Conservation (phyloP, 768 basidiomycete species). For the Gelatoporia subvermispora region DNA sequence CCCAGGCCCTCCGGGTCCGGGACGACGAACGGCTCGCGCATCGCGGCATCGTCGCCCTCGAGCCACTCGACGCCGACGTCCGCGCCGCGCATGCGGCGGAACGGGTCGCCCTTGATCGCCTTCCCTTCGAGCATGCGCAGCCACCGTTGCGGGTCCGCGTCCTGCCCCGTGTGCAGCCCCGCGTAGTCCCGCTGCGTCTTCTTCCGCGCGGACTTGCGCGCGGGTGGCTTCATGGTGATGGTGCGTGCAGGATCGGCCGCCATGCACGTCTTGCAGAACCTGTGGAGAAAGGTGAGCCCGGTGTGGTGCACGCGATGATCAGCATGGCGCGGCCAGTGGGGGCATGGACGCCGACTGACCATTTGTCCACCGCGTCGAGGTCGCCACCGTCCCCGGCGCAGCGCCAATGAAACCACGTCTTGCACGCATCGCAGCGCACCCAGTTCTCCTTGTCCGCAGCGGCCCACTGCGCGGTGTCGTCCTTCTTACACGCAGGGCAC, state of each 20-base stretch:
- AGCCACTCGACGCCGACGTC: slow-evolving; percentile 76
- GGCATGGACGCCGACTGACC: slow-evolving; percentile 39
- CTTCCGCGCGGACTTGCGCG: slow-evolving; percentile 79
- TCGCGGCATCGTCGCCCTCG: slow-evolving; percentile 61
- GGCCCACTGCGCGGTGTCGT: slow-evolving; percentile 26
- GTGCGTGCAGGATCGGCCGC: slow-evolving; percentile 52
- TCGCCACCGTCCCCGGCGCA: slow-evolving; percentile 68
- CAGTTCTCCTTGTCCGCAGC: slow-evolving; percentile 64
- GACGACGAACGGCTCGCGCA: slow-evolving; percentile 81
- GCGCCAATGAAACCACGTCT: slow-evolving; percentile 80
- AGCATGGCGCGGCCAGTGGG: background rate
- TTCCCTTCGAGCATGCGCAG: slow-evolving; percentile 65
- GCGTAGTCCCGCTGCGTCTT: slow-evolving; percentile 74
- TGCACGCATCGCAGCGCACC: slow-evolving; percentile 80
- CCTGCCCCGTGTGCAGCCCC: slow-evolving; percentile 57
- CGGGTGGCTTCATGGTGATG: slow-evolving; percentile 72
- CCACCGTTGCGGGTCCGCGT: slow-evolving; percentile 66
- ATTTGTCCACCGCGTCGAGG: slow-evolving; percentile 70
- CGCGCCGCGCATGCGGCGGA: slow-evolving; percentile 60
- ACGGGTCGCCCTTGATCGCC: slow-evolving; percentile 54
- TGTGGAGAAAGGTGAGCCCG: slow-evolving; percentile 21
- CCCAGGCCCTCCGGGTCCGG: slow-evolving; percentile 77
- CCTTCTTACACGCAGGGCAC: slow-evolving; percentile 50
- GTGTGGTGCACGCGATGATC: background rate
- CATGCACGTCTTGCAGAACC: slow-evolving; percentile 70